These are phyloP conservation scores for Leucogyrophana mollusca DNA, from an alignment of 768 basidiomycete species.

Conservation along the genomic window DNA sequence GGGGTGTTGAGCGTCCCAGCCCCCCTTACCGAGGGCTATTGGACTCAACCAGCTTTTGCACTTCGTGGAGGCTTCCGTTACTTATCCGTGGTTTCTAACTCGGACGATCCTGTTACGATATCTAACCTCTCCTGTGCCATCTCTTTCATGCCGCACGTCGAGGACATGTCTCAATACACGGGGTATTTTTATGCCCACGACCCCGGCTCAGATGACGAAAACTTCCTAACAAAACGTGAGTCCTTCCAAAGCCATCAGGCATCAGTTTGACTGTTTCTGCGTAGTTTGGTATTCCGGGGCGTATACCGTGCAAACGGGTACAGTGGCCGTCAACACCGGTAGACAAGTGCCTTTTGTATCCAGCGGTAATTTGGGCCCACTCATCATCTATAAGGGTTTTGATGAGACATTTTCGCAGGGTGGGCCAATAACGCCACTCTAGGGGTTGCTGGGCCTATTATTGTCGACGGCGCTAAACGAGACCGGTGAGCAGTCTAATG, in stretches of 20 bases:
- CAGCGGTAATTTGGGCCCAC: slow-evolving; percentile 27
- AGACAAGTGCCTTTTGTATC: slow-evolving; percentile 46
- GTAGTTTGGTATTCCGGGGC: slow-evolving; percentile 60
- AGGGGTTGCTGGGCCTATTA: slow-evolving; percentile 57
- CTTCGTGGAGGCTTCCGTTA: slow-evolving; percentile 55
- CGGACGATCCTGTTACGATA: slow-evolving; percentile 33
- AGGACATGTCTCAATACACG: slow-evolving; percentile 43
- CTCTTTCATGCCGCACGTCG: slow-evolving; percentile 53
- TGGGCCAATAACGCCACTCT: slow-evolving; percentile 57
- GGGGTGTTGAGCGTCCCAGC: slow-evolving; percentile 39
- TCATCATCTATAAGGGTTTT: no score
- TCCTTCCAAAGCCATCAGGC: no score
- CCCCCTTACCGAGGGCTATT: slow-evolving; percentile 37
- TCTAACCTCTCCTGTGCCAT: slow-evolving; percentile 51
- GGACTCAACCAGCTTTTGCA: slow-evolving; percentile 45
- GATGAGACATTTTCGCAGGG: background rate
- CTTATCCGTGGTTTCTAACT: slow-evolving; percentile 45
- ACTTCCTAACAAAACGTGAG: slow-evolving; percentile 50
- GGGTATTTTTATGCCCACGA: slow-evolving; percentile 54
- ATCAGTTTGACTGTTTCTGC: slow-evolving; percentile 1
- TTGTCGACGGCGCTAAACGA: slow-evolving; percentile 61
- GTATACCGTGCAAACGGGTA: slow-evolving; percentile 61
- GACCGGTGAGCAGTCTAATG: slow-evolving; percentile 38
- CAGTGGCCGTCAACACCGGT: slow-evolving; percentile 49
- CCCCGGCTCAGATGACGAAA: slow-evolving; percentile 40